phyloP scores from a whole-genome alignment of 371 early-diverging fungal species.

The Paraphysoderma sedebokerense region DNA sequence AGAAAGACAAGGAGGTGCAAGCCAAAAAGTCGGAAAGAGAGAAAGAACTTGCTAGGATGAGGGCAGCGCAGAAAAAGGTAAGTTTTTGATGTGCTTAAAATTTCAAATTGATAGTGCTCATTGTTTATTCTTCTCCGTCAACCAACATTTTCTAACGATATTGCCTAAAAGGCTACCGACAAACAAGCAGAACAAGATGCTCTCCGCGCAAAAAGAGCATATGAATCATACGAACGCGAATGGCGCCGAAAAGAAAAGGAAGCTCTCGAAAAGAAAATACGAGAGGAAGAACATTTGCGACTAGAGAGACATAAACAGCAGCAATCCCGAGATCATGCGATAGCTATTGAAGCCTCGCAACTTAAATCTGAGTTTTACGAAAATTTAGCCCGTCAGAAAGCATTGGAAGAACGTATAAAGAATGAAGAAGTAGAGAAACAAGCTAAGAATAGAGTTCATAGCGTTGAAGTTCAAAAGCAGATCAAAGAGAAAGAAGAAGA shows the following conservation, averaged over 20 bases:
- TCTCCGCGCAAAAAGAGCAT: conserved; percentile 24
- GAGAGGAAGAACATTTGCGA: conserved; percentile 17
- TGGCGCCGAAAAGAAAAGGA: conserved; percentile 33
- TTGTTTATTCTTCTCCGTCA: background rate
- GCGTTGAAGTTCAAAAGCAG: conserved; percentile 24
- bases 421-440: conserved; percentile 11
- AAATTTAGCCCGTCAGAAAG: conserved; percentile 19
- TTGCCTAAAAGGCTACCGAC: conserved; percentile 7
- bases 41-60: conserved; percentile 21
- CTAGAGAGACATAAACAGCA: conserved; percentile 23
- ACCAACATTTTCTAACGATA: background rate
- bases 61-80: conserved; percentile 32
- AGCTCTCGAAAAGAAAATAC: conserved; percentile 13
- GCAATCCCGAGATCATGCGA: conserved; percentile 23
- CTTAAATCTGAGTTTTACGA: conserved; percentile 27
- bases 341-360: conserved; percentile 28
- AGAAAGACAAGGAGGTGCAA: conserved; percentile 17
- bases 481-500: conserved; percentile 20
- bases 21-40: conserved; percentile 28
- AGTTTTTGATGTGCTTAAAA: background rate
- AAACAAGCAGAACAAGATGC: conserved; percentile 36
- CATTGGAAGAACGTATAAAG: conserved; percentile 18
- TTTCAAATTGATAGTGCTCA: background rate
- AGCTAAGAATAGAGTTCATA: conserved; percentile 18
- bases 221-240: conserved; percentile 33